Conservation (phyloP, 1,139 yeast genomes). For the Chernovozyma sophiae-reginae region DNA sequence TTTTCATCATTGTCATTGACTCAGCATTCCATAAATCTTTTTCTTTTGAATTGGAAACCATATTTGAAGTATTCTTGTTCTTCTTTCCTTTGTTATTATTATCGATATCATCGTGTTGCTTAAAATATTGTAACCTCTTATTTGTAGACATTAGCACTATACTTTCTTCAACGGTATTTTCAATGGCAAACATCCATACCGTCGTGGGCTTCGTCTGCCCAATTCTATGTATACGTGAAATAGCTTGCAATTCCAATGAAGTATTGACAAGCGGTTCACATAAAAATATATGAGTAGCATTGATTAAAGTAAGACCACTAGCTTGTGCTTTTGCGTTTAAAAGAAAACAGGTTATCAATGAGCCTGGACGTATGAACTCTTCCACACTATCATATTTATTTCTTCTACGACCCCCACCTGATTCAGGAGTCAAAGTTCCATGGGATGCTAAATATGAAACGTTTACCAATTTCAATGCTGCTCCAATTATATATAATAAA, state of each 20-base stretch:
- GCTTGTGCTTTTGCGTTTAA: slow-evolving; percentile 84
- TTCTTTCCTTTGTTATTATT: slow-evolving; percentile 1
- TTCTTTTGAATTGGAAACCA: slow-evolving; percentile 12
- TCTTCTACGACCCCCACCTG: slow-evolving; percentile 25
- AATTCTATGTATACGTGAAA: slow-evolving; percentile 85
- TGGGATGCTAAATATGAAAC: slow-evolving; percentile 47
- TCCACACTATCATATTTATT: slow-evolving; percentile 47
- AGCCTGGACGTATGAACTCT: slow-evolving; percentile 55
- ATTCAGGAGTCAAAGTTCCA: slow-evolving; percentile 33
- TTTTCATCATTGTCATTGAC: slow-evolving; percentile 32
- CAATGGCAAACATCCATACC: slow-evolving; percentile 88
- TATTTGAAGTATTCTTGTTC: background rate
- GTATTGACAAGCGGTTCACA: slow-evolving; percentile 92
- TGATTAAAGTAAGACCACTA: slow-evolving; percentile 82
- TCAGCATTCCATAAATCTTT: slow-evolving; percentile 29
- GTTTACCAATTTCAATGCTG: slow-evolving; percentile 61
- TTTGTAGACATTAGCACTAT: slow-evolving; percentile 59
- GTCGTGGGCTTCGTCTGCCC: slow-evolving; percentile 80
- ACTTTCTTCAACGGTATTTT: slow-evolving; percentile 85
- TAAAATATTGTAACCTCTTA: slow-evolving; percentile 40
- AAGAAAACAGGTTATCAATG: slow-evolving; percentile 71
- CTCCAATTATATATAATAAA: slow-evolving; percentile 59
- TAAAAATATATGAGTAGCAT: slow-evolving; percentile 85
- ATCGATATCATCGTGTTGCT: slow-evolving; percentile 8
- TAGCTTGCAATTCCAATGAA: slow-evolving; percentile 84